Base-by-base conservation (phyloP, 768 basidiomycete genomes). In the Roridomyces roridus region DNA sequence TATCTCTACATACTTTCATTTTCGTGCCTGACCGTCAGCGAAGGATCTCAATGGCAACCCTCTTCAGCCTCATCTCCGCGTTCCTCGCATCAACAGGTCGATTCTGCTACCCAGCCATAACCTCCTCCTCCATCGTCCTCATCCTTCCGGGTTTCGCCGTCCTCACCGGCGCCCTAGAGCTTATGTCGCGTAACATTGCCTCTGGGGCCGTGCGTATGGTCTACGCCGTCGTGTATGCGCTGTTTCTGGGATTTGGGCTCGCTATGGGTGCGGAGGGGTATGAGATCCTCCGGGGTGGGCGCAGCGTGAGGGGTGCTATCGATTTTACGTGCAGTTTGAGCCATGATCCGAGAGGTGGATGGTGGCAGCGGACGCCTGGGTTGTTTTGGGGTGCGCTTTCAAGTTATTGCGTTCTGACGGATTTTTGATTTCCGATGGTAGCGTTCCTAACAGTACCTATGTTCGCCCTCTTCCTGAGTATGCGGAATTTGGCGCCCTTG, bases 151-250 rank as follows among this genome's bases (percentile, higher is more conserved):
- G 89, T 7, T 88, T 88, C 57, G 83, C 89, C 47, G 85, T 90
- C 11, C 80, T 90, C 14, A 81, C 77, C 63, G 94, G 89, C 45
- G 81, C 87, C 12, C 83, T 94, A 24, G 93, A 94, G 67, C 73
- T 94, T 18, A 84, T 91, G 55, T 88, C 91, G 4, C 83, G 91
- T 17, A 91, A 90, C 59, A 87, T 96, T 65, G 85, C 92, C 26
- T 80, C 91, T 0, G 92, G 94, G n/a, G 87, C 91, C 12, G 92
- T 94, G 28, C 81, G 91, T 36, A 77, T 94, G 15, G 90, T 89
- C 62, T 94, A 90, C 65, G 83, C 90, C 23, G 78, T 91, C 48
- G 80, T 90, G 53, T 95, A 94, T 66, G 86, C 89, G n/a, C 76
- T 88, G 15, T 88, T 87, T 69, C 77, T 89, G 8, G 88, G 89